Evolutionary conservation across 169 alveolate genomes (phyloP).

Genomic region (Cyclospora cayetanensis): DNA sequence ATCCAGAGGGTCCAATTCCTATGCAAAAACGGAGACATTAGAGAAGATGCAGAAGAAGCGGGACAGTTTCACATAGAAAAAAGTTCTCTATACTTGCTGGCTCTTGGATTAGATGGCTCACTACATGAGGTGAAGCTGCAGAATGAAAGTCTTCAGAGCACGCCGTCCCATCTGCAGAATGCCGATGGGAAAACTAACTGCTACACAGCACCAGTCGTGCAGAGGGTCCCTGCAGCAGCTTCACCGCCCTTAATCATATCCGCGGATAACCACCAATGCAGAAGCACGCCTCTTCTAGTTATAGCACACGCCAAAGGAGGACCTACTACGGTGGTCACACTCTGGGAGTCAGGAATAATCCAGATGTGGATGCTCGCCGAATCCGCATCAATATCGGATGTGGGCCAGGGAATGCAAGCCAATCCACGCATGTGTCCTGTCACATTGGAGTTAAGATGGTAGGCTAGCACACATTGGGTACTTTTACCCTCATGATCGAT

Average conservation of each 20-base stretch:
- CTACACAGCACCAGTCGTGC: slow-evolving; percentile 8
- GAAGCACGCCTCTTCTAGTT: background rate
- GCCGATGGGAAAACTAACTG: background rate
- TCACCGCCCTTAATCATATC: background rate
- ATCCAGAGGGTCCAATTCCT: slow-evolving; percentile 29
- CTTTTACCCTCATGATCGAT: too few species aligned
- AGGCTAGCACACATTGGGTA: too few species aligned
- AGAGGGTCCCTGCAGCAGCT: slow-evolving; percentile 4
- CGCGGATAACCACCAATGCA: background rate
- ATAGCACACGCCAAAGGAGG: slow-evolving; percentile 7
- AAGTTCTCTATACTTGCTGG: background rate
- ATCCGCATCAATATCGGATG: background rate
- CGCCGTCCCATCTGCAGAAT: slow-evolving; percentile 20
- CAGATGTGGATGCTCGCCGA: slow-evolving; percentile 37
- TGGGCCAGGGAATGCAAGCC: too few species aligned
- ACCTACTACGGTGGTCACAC: background rate
- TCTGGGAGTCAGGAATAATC: slow-evolving; percentile 23
- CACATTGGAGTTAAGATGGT: too few species aligned
- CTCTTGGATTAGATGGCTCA: slow-evolving; percentile 17
- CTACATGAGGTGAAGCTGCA: background rate
- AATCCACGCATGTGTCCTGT: too few species aligned
- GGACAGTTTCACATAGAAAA: background rate
- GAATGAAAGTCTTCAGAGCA: background rate
- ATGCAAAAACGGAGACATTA: background rate
- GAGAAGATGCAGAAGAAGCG: background rate